phyloP scores from a whole-genome alignment of 1,139 yeast genomes.

The Saccharomyces hybrid region DNA sequence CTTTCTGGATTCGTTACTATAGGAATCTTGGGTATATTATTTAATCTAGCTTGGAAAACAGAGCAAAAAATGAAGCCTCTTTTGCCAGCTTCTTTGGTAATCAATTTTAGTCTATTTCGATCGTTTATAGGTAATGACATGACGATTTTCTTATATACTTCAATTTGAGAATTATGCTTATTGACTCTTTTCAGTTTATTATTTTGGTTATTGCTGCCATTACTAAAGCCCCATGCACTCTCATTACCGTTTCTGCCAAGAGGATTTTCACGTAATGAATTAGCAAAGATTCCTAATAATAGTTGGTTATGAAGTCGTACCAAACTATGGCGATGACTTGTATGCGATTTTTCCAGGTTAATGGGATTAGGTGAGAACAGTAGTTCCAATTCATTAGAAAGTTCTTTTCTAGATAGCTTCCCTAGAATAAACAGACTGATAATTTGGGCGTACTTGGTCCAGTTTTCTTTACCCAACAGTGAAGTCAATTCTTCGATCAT shows the following conservation, averaged over 20 bases:
- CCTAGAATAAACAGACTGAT: slow-evolving; percentile 73
- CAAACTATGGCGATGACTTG: slow-evolving; percentile 12
- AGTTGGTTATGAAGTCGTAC: slow-evolving; percentile 69
- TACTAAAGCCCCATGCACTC: slow-evolving; percentile 30
- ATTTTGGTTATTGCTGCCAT: slow-evolving; percentile 17
- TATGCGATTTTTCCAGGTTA: slow-evolving; percentile 2
- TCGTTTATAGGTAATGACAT: slow-evolving; percentile 83
- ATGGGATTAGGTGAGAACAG: slow-evolving; percentile 22
- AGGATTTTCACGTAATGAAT: slow-evolving; percentile 55
- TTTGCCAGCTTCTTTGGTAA: slow-evolving; percentile 76
- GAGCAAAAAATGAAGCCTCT: slow-evolving; percentile 69
- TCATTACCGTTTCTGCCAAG: slow-evolving; percentile 19
- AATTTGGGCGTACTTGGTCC: slow-evolving; percentile 84
- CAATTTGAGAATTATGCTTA: slow-evolving; percentile 50
- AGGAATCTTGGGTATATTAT: slow-evolving; percentile 83
- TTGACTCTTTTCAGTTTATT: slow-evolving; percentile 23
- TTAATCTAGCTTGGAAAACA: slow-evolving; percentile 74
- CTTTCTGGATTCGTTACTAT: slow-evolving; percentile 41
- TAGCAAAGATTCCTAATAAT: slow-evolving; percentile 72
- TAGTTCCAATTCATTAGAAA: slow-evolving; percentile 32
- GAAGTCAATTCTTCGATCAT: slow-evolving; percentile 69
- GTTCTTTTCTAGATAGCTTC: slow-evolving; percentile 67
- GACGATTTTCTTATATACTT: slow-evolving; percentile 74
- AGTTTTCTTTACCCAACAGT: slow-evolving; percentile 56
- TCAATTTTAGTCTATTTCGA: slow-evolving; percentile 73